Base-by-base conservation (phyloP, 1,139 yeast genomes). In the Blastobotrys illinoisensis region DNA sequence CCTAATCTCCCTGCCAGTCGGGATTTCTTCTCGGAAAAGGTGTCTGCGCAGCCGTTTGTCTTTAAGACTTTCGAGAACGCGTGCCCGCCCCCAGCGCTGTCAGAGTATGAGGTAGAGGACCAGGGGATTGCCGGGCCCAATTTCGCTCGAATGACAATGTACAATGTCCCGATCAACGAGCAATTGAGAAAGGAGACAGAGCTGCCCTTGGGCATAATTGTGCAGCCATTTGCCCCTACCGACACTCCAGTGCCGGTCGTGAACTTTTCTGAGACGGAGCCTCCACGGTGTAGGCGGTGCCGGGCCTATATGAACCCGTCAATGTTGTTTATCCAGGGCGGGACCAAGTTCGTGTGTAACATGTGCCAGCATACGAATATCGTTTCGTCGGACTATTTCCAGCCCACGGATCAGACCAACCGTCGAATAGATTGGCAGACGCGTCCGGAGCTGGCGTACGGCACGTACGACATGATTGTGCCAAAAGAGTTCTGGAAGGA, bases 201-300 rank as follows among this genome's bases (percentile, higher is more conserved):
- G 59, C 73, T 93, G 52, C 99, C 99, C 0, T 74, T 93, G 46
- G 91, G 96, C 0, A 74, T 93, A 55, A 78, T 89, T 1, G 74
- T 90, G 14, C 81, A 90, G 52, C 99, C 99, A 2, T 89, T 93
- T 74, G 96, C 97, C 4, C 55, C 57, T 28, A 53, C 54, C 19
- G 55, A 63, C 71, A 32, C 59, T 0, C 72, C 80, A 0, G 79
- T 90, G 2, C 95, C 96, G 0, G 78, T 78, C 5, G 85, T 85
- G 5, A 93, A 87, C 62, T 80, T 86, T 72, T 67, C 79, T 3
- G 51, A 58, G n/a, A 47, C 59, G 1, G 88, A 90, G 0, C 97
- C 97, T 0, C 84, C 95, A 43, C 80, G 99, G 64, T 93, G 99
- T 71, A 80, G 82, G 61, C 83, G 99, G 56, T 93, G 99, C 71